Conservation (phyloP, 2,329 filamentous ascomycete species). For the Beauveria sp. region DNA sequence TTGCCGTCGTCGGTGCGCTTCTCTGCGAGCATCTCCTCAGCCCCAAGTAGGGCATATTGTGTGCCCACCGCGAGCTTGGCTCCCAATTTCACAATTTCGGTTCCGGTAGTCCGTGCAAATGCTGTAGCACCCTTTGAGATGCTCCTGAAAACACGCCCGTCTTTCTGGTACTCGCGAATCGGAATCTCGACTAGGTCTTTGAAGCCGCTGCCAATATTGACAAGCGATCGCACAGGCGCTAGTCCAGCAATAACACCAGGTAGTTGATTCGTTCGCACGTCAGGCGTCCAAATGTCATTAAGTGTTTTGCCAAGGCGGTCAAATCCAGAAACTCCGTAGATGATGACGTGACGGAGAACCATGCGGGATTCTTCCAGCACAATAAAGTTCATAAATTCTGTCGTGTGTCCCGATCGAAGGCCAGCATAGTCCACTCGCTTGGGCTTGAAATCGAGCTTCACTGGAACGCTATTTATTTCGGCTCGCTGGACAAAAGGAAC, state of each 20-base stretch:
- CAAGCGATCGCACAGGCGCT: conserved; percentile 80
- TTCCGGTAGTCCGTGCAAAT: conserved; percentile 89
- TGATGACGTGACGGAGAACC: conserved; percentile 77
- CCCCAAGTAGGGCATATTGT: conserved; percentile 83
- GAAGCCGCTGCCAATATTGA: conserved; percentile 84
- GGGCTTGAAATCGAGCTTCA: conserved; percentile 92
- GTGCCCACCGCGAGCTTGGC: conserved; percentile 93
- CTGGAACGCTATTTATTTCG: conserved; percentile 73
- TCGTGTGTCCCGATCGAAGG: conserved; percentile 84
- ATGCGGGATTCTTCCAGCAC: conserved; percentile 84
- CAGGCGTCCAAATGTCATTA: conserved; percentile 94
- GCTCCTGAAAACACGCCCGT: conserved; percentile 84
- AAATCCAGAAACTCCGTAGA: conserved; percentile 87
- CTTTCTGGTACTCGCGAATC: conserved; percentile 86
- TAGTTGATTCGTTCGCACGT: conserved; percentile 83
- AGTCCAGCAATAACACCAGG: conserved; percentile 82
- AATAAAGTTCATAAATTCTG: conserved; percentile 98
- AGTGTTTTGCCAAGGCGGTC: conserved; percentile 82
- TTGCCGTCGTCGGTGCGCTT: conserved; percentile 30
- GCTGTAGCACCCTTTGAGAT: conserved; percentile 83
- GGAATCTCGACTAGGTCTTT: conserved; percentile 82
- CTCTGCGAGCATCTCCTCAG: conserved; percentile 66
- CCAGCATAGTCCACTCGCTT: conserved; percentile 96
- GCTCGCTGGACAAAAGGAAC: conserved; percentile 82
- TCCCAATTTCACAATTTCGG: conserved; percentile 86